Conservation (phyloP, 768 basidiomycete species). For the Tulasnella sp. region DNA sequence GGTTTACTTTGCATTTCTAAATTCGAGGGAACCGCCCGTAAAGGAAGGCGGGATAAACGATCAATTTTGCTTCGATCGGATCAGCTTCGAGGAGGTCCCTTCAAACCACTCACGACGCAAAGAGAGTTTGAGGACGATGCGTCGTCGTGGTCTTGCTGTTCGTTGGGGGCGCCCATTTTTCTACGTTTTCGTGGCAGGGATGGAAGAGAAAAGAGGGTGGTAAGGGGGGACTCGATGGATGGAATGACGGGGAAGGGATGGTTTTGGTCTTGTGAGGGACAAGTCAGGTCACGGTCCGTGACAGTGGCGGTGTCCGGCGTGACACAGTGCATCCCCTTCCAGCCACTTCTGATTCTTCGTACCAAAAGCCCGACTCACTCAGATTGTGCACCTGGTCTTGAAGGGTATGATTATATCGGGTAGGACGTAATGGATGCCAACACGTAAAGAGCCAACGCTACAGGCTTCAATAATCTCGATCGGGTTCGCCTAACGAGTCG, state of each 20-base stretch:
- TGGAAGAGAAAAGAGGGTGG: not conserved
- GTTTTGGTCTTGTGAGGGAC: not conserved
- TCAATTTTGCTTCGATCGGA: not conserved
- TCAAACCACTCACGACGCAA: not conserved
- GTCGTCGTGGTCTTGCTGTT: constrained; percentile 12
- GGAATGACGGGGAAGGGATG: not conserved
- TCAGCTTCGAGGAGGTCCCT: too few relatives aligned
- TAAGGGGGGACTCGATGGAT: not conserved
- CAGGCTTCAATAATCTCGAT: too few relatives aligned
- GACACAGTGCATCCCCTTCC: not conserved
- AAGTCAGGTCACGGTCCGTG: constrained; percentile 9
- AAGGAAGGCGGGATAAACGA: not conserved
- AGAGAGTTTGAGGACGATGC: not conserved
- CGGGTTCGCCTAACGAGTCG: too few relatives aligned
- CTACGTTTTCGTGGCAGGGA: not conserved
- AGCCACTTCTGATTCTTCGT: too few relatives aligned
- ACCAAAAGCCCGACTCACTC: too few relatives aligned
- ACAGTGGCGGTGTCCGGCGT: constrained; percentile 13
- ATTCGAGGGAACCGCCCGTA: not conserved
- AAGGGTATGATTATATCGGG: too few relatives aligned
- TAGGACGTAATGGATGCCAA: too few relatives aligned
- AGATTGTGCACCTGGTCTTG: too few relatives aligned
- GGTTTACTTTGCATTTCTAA: constrained; percentile 24
- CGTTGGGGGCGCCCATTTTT: not conserved
- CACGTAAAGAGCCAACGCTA: too few relatives aligned